A percentile compares a stretch with the other conserved stretches of the same genome.
Evolutionary conservation across 2,329 filamentous ascomycete species (phyloP).

Genomic region (Scedosporium boydii): DNA sequence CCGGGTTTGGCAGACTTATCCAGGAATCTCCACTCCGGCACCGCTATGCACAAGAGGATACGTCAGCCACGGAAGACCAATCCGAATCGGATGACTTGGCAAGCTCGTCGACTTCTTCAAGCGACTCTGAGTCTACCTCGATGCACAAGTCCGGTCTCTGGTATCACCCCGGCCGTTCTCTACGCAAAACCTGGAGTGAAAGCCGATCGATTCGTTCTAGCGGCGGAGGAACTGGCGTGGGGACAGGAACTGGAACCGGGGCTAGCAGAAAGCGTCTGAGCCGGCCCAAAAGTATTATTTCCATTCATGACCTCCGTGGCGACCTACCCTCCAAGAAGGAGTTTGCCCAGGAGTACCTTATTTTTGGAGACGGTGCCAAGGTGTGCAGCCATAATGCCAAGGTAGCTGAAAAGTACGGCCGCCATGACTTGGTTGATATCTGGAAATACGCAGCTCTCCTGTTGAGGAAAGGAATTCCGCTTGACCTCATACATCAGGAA

Average conservation of each 20-base stretch:
- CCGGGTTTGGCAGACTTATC: slow-evolving; percentile 47
- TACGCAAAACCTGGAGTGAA: slow-evolving; percentile 46
- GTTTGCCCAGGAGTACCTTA: slow-evolving; percentile 69
- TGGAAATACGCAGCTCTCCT: slow-evolving; percentile 78
- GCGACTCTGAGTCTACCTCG: slow-evolving; percentile 54
- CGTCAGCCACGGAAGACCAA: slow-evolving; percentile 40
- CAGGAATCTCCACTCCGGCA: slow-evolving; percentile 40
- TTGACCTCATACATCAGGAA: slow-evolving; percentile 51
- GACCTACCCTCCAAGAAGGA: slow-evolving; percentile 70
- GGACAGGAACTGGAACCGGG: slow-evolving; percentile 33
- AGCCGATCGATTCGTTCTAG: slow-evolving; percentile 49
- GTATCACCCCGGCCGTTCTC: slow-evolving; percentile 42
- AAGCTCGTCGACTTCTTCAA: slow-evolving; percentile 39
- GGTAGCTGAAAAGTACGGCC: slow-evolving; percentile 63
- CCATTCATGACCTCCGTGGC: slow-evolving; percentile 59
- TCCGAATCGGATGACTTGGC: slow-evolving; percentile 41
- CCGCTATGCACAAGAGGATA: slow-evolving; percentile 36
- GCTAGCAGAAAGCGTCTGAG: slow-evolving; percentile 34
- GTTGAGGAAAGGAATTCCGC: slow-evolving; percentile 64
- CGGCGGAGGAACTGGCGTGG: slow-evolving; percentile 44
- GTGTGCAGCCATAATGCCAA: slow-evolving; percentile 78
- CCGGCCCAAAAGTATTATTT: slow-evolving; percentile 58
- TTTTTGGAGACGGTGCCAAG: slow-evolving; percentile 73
- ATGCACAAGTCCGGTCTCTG: slow-evolving; percentile 48
- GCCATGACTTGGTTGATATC: slow-evolving; percentile 63